Evolutionary conservation across 176 grass and related monocot species (phyloP).

Genomic region (Tuctoria greenei): DNA sequence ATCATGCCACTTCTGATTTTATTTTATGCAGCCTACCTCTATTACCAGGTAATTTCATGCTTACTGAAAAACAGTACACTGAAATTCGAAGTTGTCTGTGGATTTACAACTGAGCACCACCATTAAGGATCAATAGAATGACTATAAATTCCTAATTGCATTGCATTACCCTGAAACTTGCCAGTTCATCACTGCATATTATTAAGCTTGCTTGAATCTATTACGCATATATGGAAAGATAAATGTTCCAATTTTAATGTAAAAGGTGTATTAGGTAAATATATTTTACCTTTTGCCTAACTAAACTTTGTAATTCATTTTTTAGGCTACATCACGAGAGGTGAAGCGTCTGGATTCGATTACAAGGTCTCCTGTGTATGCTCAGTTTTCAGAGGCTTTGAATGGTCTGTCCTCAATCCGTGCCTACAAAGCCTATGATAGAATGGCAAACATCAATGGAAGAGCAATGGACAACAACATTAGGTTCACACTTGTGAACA

Average conservation of each 20-base stretch:
- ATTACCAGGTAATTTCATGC: slow-evolving; percentile 85
- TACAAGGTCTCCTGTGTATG: slow-evolving; percentile 95
- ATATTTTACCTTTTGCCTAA: slow-evolving; percentile 28
- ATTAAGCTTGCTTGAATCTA: neutral
- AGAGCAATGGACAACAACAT: slow-evolving; percentile 98
- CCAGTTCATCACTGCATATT: neutral
- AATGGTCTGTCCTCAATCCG: slow-evolving; percentile 97
- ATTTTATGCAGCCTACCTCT: slow-evolving; percentile 90
- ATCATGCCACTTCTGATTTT: slow-evolving; percentile 97
- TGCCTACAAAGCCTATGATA: slow-evolving; percentile 97
- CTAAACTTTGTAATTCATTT: slow-evolving; percentile 38
- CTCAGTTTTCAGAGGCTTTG: slow-evolving; percentile 92
- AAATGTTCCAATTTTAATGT: neutral
- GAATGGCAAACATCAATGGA: slow-evolving; percentile 91
- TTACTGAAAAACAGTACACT: neutral
- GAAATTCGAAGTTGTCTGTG: slow-evolving; percentile 10
- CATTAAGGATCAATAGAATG: neutral
- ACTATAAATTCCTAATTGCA: neutral
- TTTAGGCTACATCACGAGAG: slow-evolving; percentile 86
- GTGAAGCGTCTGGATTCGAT: slow-evolving; percentile 96
- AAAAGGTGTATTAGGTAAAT: neutral
- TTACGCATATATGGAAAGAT: slow-evolving; percentile 4
- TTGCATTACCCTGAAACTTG: slow-evolving; percentile 14
- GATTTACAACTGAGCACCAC: slow-evolving; percentile 11
- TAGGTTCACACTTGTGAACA: slow-evolving; percentile 92